Evolutionary conservation across 1,284 basidiomycete species (phyloP), one percentile per base, ranked within the genome.

Genomic region (Jaminaea rosea): DNA sequence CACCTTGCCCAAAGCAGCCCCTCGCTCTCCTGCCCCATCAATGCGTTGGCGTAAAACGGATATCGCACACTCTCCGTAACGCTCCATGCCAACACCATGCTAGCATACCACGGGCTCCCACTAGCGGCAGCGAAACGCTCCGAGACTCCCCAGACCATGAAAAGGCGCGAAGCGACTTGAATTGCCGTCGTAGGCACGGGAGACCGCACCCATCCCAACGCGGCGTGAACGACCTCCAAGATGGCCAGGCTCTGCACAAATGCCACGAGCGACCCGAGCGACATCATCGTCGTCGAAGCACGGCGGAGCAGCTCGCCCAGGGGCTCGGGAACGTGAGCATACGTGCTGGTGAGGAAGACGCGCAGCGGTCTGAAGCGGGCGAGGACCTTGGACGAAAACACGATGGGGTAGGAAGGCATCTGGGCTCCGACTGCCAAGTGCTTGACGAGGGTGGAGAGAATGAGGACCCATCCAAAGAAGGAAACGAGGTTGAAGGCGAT

Each of bases 81-180:
- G 1, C 87, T 85, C 93, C 93, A 99, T 0, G 93, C 88, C 58
- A 94, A 77, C 49, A 97, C 81, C 89, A 96, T 93, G 46, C 85
- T 84, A 2, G 88, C 82, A 78, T 88, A 97, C 28, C 90, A 76
- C 2, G 93, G 87, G 69, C 83, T 85, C 4, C 78, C 74, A 49
- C 62, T 64, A 1, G 71, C 62, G 24, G 58, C 49, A 5, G 49
- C 50, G 54, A 60, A 73, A 21, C 62, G 53, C 49, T 73, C 69
- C 13, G 60, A 49, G 47, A 73, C 68, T 24, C 46, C 87, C 90
- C 90, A 97, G 0, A 97, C 84, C 48, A 92, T 79, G 74, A 85
- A 85, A 11, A 97, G 77, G 37, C 93, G 79, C 60, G 87, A 90
- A 0, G 83, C 80, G 44, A 99, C 91, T 77, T 99, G 93, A 67